Conservation (phyloP, 140 eudicot species). For the Flaveria floridana region DNA sequence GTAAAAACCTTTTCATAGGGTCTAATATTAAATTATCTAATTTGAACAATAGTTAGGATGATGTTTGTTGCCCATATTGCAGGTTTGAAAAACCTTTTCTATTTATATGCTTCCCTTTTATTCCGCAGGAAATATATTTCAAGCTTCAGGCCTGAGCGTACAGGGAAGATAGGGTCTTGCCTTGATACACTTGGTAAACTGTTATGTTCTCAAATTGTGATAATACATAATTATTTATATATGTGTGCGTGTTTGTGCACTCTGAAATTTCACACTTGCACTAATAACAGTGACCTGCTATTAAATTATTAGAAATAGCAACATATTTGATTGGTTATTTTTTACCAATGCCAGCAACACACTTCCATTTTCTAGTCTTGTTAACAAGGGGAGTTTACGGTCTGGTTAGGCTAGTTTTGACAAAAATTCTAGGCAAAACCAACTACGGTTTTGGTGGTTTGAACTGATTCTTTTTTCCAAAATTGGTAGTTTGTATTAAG, state of each 20-base stretch:
- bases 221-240: background rate
- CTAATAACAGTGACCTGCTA: background rate
- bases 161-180: constrained; percentile 61
- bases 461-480: background rate
- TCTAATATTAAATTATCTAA: background rate
- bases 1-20: constrained; percentile 4
- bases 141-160: constrained; percentile 72
- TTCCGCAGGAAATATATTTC: constrained; percentile 75
- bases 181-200: constrained; percentile 63
- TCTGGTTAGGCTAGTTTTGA: background rate
- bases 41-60: constrained; percentile 4
- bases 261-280: background rate
- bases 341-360: background rate
- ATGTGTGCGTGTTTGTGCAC: background rate
- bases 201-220: constrained; percentile 20
- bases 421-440: background rate
- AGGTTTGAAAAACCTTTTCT: background rate
- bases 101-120: constrained; percentile 14
- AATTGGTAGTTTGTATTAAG: background rate
- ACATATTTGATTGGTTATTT: background rate
- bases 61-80: background rate
- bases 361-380: background rate
- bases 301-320: background rate
- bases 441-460: background rate
- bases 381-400: background rate